Evolutionary conservation across 2,329 filamentous ascomycete genomes (phyloP).

Genomic region (Penicillium verrucosum): DNA sequence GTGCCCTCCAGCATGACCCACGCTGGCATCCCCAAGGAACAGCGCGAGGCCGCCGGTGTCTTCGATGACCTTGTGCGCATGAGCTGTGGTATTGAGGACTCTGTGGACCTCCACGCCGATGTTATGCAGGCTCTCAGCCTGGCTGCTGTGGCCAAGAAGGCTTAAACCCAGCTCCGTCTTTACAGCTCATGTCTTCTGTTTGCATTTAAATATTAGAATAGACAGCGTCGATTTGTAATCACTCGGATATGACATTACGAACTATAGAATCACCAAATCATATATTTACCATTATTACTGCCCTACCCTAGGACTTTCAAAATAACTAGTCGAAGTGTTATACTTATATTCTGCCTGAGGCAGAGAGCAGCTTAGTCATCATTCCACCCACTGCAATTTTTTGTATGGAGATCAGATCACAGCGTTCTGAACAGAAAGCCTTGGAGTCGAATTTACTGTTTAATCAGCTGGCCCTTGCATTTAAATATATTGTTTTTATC

Average conservation of each 20-base stretch:
- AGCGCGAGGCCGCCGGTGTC: slow-evolving; percentile 88
- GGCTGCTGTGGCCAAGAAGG: slow-evolving; percentile 55
- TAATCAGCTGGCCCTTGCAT: background rate
- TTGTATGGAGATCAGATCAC: slow-evolving; percentile 7
- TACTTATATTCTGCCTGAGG: background rate
- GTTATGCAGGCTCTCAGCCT: slow-evolving; percentile 77
- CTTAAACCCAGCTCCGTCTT: slow-evolving; percentile 36
- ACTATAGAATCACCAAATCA: background rate
- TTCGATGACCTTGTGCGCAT: slow-evolving; percentile 92
- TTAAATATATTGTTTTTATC: no score
- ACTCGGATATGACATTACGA: slow-evolving; percentile 10
- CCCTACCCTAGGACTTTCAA: background rate
- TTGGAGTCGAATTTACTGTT: background rate
- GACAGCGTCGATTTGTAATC: background rate
- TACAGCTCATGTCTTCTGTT: background rate
- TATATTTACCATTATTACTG: background rate
- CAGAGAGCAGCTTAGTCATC: slow-evolving; percentile 15
- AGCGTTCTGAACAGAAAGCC: background rate
- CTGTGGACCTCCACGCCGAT: slow-evolving; percentile 76
- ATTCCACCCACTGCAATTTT: slow-evolving; percentile 16
- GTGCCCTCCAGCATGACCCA: slow-evolving; percentile 96
- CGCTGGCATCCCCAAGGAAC: slow-evolving; percentile 84
- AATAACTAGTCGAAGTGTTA: background rate
- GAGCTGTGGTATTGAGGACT: slow-evolving; percentile 92
- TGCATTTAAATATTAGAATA: slow-evolving; percentile 7